These are phyloP conservation scores for Amesomyces nigricolor DNA, from an alignment of 2,329 filamentous ascomycete species.

Conservation along the genomic window DNA sequence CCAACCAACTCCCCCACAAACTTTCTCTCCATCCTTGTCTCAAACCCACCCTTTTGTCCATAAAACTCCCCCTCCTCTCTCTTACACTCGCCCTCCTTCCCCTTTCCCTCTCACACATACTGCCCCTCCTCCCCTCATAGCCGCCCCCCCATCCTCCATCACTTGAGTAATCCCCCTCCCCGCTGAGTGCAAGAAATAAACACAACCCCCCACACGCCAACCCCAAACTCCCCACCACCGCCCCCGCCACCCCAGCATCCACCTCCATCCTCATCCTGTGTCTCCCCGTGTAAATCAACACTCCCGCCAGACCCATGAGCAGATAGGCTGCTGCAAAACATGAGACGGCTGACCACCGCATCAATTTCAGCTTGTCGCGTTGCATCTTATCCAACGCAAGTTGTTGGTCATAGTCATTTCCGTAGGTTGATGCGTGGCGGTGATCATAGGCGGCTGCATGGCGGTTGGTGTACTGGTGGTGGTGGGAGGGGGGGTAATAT, in stretches of 20 bases:
- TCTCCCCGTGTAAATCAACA: conserved; percentile 62
- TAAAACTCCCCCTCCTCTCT: conserved; percentile 25
- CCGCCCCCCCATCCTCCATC: too few relatives aligned
- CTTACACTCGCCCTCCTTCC: not conserved
- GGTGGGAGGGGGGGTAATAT: conserved; percentile 39
- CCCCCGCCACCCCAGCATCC: conserved; percentile 65
- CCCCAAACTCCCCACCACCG: conserved; percentile 60
- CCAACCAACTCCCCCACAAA: conserved; percentile 38
- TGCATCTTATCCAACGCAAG: too few relatives aligned
- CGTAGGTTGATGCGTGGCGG: too few relatives aligned
- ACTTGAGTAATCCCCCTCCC: conserved; percentile 36
- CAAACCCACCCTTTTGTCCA: too few relatives aligned
- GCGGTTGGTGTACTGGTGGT: too few relatives aligned
- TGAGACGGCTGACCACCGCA: conserved; percentile 48
- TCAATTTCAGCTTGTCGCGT: conserved; percentile 32
- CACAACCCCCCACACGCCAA: conserved; percentile 58
- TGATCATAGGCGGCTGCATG: too few relatives aligned
- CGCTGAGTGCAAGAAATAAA: conserved; percentile 39
- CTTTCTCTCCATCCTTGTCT: too few relatives aligned
- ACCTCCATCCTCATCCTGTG: conserved; percentile 66
- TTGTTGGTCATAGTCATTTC: too few relatives aligned
- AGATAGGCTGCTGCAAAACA: conserved; percentile 56
- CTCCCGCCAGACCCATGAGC: conserved; percentile 58
- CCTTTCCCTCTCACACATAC: not conserved
- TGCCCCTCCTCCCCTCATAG: too few relatives aligned